Percentiles rank a stretch among this genome's conserved stretches.
Conservation (phyloP, 1,284 basidiomycete species). For the Macrocystidia cucumis region DNA sequence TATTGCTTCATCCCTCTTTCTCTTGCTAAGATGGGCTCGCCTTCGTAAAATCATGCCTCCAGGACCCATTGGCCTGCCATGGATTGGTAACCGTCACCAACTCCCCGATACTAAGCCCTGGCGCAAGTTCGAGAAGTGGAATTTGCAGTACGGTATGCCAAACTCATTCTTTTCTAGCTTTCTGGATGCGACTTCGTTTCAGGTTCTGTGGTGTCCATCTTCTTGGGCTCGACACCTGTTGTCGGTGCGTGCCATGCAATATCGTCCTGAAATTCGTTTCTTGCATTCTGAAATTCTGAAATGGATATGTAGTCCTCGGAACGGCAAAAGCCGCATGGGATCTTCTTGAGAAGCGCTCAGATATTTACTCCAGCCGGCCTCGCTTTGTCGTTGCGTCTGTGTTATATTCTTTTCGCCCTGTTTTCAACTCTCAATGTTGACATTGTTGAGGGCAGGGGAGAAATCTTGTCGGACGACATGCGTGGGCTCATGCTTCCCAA, state of each 20-base stretch:
- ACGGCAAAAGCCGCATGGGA: slow-evolving; percentile 45
- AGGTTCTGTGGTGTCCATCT: slow-evolving; percentile 47
- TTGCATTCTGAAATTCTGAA: background rate
- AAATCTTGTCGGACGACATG: slow-evolving; percentile 39
- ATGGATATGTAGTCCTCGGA: slow-evolving; percentile 29
- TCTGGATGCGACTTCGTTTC: too few relatives aligned
- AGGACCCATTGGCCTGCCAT: slow-evolving; percentile 33
- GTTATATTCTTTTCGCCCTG: background rate
- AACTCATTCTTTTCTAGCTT: too few relatives aligned
- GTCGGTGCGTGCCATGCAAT: slow-evolving; percentile 22
- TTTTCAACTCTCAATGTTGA: background rate
- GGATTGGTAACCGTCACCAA: slow-evolving; percentile 40
- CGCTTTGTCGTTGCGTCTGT: slow-evolving; percentile 36
- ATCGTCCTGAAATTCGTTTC: background rate
- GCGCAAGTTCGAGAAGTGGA: slow-evolving; percentile 42
- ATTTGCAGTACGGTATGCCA: slow-evolving; percentile 35
- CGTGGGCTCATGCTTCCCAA: slow-evolving; percentile 42
- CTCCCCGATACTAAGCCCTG: slow-evolving; percentile 40
- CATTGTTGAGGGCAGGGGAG: slow-evolving; percentile 22
- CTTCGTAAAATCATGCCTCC: slow-evolving; percentile 30
- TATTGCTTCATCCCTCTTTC: too few relatives aligned
- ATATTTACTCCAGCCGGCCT: slow-evolving; percentile 43
- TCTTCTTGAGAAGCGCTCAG: slow-evolving; percentile 42
- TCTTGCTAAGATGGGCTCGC: slow-evolving; percentile 18
- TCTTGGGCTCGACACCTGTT: slow-evolving; percentile 42